These are phyloP conservation scores for Trifolium pratense DNA, from an alignment of 306 rosid genomes.

Conservation along the genomic window DNA sequence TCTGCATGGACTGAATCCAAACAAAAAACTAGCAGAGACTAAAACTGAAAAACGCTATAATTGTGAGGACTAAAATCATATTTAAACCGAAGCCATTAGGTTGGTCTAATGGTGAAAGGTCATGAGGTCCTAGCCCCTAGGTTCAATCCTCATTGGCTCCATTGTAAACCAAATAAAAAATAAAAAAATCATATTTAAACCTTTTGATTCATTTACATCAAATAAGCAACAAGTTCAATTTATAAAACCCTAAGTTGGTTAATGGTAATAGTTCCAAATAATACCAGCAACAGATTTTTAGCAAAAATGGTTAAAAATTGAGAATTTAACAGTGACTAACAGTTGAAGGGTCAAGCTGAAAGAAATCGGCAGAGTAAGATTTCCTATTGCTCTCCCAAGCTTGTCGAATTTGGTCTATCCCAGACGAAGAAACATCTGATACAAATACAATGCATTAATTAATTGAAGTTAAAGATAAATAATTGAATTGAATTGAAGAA, in stretches of 20 bases:
- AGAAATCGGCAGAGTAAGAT: conserved; percentile 70
- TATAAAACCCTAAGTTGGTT: conserved; percentile 16
- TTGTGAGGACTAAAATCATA: too few species aligned
- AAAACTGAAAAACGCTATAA: too few species aligned
- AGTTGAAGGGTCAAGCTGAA: conserved; percentile 78
- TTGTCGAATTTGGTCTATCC: conserved; percentile 67
- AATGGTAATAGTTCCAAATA: not conserved
- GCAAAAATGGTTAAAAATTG: not conserved
- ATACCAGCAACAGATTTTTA: too few species aligned
- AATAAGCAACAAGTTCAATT: conserved; percentile 1
- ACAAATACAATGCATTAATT: not conserved
- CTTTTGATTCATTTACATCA: not conserved
- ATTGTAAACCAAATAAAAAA: too few species aligned
- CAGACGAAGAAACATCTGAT: conserved; percentile 72
- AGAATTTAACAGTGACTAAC: conserved; percentile 41
- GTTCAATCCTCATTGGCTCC: too few species aligned
- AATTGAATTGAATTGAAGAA: not conserved
- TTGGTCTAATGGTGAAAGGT: too few species aligned
- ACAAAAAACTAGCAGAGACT: not conserved
- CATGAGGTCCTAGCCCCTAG: too few species aligned
- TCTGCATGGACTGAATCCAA: too few species aligned
- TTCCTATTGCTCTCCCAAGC: conserved; percentile 80
- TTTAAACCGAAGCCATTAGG: too few species aligned
- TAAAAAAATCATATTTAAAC: too few species aligned
- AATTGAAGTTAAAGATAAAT: not conserved